Percentiles rank a stretch among this genome's conserved stretches.
phyloP scores from a whole-genome alignment of 305 asterid species.

The Fraxinus albicans region DNA sequence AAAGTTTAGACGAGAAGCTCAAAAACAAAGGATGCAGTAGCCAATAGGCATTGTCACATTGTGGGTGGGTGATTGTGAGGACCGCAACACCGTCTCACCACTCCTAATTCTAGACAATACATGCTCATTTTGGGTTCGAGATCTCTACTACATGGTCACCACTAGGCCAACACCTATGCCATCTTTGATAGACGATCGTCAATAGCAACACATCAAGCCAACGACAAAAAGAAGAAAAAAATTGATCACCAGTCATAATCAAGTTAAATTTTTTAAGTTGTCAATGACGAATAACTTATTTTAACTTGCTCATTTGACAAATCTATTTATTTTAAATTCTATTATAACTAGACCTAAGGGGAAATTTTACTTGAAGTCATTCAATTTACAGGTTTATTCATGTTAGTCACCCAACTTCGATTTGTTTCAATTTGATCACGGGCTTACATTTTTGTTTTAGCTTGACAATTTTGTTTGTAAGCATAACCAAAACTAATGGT shows the following conservation, averaged over 20 bases:
- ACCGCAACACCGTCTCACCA: background rate
- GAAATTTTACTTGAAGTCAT: background rate
- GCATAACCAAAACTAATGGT: background rate
- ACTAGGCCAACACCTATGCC: background rate
- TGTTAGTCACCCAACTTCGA: background rate
- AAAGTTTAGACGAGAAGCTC: background rate
- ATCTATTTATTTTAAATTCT: background rate
- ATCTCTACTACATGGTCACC: background rate
- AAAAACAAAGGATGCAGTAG: background rate
- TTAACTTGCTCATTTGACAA: background rate
- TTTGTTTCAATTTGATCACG: background rate
- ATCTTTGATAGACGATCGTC: background rate
- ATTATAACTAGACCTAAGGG: background rate
- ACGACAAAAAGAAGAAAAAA: background rate
- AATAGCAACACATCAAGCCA: background rate
- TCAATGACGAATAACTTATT: background rate
- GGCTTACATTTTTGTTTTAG: background rate
- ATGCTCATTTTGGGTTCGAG: background rate
- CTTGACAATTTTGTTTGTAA: background rate
- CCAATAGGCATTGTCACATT: background rate
- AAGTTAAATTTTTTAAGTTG: background rate
- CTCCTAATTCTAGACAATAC: background rate
- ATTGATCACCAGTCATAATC: background rate
- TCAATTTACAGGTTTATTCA: background rate
- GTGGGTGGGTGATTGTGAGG: background rate